Conservation (phyloP, 495 filamentous ascomycete species). For the Clohesyomyces aquaticus region DNA sequence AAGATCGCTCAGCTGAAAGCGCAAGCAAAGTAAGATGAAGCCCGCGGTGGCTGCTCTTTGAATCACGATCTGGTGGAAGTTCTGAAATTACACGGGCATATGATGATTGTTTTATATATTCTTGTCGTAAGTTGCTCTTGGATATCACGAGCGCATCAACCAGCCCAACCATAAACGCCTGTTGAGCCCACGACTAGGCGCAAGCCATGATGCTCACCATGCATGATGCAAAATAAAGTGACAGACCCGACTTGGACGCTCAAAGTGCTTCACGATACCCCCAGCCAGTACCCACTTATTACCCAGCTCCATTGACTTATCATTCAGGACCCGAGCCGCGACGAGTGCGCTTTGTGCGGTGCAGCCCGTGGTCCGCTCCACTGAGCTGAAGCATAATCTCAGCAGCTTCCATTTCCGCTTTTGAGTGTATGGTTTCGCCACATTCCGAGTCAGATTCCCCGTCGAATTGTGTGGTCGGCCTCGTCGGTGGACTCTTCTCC, state of each 20-base stretch:
- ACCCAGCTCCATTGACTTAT: neutral
- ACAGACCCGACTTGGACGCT: conserved; percentile 9
- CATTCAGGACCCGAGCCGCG: conserved; percentile 25
- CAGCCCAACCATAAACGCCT: conserved; percentile 3
- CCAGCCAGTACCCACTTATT: neutral
- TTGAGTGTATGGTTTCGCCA: conserved; percentile 3
- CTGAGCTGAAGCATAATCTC: conserved; percentile 28
- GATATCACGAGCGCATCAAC: conserved; percentile 31
- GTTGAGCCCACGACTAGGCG: too few species aligned
- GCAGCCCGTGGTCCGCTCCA: conserved; percentile 11
- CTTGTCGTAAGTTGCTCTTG: neutral
- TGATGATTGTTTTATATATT: neutral
- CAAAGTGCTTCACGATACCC: conserved; percentile 1
- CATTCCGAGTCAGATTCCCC: neutral
- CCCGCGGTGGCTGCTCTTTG: neutral
- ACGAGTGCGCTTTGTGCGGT: conserved; percentile 28
- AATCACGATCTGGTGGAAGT: neutral
- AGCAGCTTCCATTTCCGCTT: conserved; percentile 32
- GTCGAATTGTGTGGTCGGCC: neutral
- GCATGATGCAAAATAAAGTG: neutral
- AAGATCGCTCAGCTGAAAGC: conserved; percentile 40
- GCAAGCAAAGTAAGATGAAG: conserved; percentile 43
- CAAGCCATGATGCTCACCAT: neutral
- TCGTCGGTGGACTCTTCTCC: neutral
- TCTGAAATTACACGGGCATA: neutral